Evolutionary conservation across 73 alveolate genomes (phyloP).

Genomic region (Uronychia binucleata): DNA sequence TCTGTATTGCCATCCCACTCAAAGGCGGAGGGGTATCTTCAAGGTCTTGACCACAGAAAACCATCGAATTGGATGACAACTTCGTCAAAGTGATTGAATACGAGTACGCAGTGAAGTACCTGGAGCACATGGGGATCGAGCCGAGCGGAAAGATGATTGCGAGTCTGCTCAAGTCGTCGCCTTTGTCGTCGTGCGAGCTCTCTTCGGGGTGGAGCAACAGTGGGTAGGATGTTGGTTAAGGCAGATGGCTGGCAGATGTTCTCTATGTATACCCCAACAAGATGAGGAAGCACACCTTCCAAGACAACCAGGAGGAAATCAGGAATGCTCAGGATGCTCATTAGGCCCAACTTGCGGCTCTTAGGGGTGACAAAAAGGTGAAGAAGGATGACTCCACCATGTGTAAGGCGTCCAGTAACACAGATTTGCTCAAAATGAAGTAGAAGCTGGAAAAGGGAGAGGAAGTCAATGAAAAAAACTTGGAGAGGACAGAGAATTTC

Average conservation of each 20-base stretch:
- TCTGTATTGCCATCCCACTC: slow-evolving; percentile 63
- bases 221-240: slow-evolving; percentile 25
- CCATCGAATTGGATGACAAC: slow-evolving; percentile 52
- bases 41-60: not conserved
- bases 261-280: slow-evolving; percentile 64
- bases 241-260: slow-evolving; percentile 66
- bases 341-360: not conserved
- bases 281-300: slow-evolving; percentile 49
- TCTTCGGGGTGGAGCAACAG: slow-evolving; percentile 70
- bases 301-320: slow-evolving; percentile 30
- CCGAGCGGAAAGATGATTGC: slow-evolving; percentile 66
- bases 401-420: not conserved
- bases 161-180: slow-evolving; percentile 49
- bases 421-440: not conserved
- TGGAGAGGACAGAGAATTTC: not conserved
- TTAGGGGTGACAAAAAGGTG: not conserved
- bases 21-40: slow-evolving; percentile 47
- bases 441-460: not conserved
- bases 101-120: slow-evolving; percentile 81
- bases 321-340: not conserved
- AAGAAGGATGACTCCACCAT: not conserved
- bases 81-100: slow-evolving; percentile 76
- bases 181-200: slow-evolving; percentile 68
- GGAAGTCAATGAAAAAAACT: not conserved
- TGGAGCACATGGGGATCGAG: slow-evolving; percentile 76